Conservation (phyloP, 768 basidiomycete genomes). For the Ramaria rubella region DNA sequence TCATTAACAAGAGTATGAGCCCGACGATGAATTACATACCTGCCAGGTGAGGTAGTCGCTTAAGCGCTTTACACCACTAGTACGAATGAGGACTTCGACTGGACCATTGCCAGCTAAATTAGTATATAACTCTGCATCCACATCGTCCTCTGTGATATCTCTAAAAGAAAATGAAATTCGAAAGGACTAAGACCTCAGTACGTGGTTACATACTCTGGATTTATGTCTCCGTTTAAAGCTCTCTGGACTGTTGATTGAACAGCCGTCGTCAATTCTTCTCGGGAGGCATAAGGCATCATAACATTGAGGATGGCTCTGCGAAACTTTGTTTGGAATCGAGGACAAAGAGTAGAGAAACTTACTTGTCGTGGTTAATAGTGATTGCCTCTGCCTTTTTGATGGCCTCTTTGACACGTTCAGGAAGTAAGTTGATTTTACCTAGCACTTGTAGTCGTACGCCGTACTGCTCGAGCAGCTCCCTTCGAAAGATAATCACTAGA, state of each 20-base stretch:
- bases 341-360: conserved; percentile 15
- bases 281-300: conserved; percentile 87
- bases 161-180: conserved; percentile 20
- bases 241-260: conserved; percentile 39
- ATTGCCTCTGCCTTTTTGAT: conserved; percentile 65
- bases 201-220: conserved; percentile 33
- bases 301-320: conserved; percentile 81
- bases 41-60: conserved; percentile 96
- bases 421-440: conserved; percentile 71
- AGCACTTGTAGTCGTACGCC: conserved; percentile 82
- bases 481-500: neutral
- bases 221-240: conserved; percentile 27
- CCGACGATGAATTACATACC: conserved; percentile 41
- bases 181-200: conserved; percentile 18
- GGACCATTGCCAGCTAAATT: conserved; percentile 62
- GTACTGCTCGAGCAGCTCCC: conserved; percentile 67
- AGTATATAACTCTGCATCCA: conserved; percentile 64
- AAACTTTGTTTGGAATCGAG: neutral
- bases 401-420: conserved; percentile 63
- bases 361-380: conserved; percentile 72
- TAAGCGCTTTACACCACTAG: conserved; percentile 82
- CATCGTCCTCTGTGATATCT: conserved; percentile 57
- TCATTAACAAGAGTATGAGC: neutral
- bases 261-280: conserved; percentile 85
- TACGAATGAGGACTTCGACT: conserved; percentile 84